Conservation (phyloP, 352 stramenopile genomes). For the Pseudoperonospora humuli region DNA sequence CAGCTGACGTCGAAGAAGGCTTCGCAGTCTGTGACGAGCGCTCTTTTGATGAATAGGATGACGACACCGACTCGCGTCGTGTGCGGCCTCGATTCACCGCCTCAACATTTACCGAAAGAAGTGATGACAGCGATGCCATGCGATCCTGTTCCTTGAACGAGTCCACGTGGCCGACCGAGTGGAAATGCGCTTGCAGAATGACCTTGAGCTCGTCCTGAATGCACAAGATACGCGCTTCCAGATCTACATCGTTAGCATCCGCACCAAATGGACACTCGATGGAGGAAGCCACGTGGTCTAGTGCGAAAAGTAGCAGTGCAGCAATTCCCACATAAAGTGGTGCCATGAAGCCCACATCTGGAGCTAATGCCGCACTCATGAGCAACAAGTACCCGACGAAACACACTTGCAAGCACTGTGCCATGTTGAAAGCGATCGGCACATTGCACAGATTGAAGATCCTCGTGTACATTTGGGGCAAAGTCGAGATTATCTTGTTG, state of each 20-base stretch:
- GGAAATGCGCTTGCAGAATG: slow-evolving; percentile 42
- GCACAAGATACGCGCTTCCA: slow-evolving; percentile 35
- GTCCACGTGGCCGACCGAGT: slow-evolving; percentile 31
- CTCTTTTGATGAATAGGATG: slow-evolving; percentile 39
- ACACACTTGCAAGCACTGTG: slow-evolving; percentile 32
- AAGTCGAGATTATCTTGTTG: slow-evolving; percentile 34
- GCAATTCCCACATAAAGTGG: slow-evolving; percentile 31
- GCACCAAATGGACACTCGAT: slow-evolving; percentile 46
- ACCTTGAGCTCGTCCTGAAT: slow-evolving; percentile 55
- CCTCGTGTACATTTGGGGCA: slow-evolving; percentile 45
- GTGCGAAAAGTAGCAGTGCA: slow-evolving; percentile 38
- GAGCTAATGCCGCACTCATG: slow-evolving; percentile 15
- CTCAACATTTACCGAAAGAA: slow-evolving; percentile 31
- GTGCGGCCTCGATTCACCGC: slow-evolving; percentile 19
- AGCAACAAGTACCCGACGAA: slow-evolving; percentile 41
- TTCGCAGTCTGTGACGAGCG: slow-evolving; percentile 24
- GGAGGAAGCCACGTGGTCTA: slow-evolving; percentile 35
- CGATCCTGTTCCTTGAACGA: slow-evolving; percentile 35
- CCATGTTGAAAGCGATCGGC: slow-evolving; percentile 39
- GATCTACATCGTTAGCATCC: slow-evolving; percentile 32
- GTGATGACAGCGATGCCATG: slow-evolving; percentile 40
- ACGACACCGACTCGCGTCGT: slow-evolving; percentile 32
- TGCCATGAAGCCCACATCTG: slow-evolving; percentile 15
- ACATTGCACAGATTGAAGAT: slow-evolving; percentile 46
- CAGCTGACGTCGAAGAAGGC: slow-evolving; percentile 28